Conservation (phyloP, 495 filamentous ascomycete genomes). For the Penicillium egyptiacum region DNA sequence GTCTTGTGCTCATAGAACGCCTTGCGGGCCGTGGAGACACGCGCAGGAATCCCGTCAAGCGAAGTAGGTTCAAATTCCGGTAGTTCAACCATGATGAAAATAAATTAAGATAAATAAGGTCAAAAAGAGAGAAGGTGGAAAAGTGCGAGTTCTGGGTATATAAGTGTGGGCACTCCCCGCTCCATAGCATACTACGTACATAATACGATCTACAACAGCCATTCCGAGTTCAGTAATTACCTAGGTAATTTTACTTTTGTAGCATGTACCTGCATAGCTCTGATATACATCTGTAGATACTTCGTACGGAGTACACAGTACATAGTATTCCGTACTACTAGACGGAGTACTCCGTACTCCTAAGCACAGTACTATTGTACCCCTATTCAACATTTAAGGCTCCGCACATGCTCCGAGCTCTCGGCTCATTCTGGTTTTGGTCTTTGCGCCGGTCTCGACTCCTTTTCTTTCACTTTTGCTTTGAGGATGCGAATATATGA, state of each 20-base stretch:
- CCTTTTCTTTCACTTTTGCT: not conserved
- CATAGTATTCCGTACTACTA: no score
- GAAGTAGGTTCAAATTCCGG: slow-evolving; percentile 64
- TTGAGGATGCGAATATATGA: no score
- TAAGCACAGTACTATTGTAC: no score
- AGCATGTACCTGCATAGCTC: not conserved
- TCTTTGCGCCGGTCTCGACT: not conserved
- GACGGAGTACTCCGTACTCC: no score
- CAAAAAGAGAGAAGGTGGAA: not conserved
- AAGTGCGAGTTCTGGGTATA: not conserved
- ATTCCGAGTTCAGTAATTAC: not conserved
- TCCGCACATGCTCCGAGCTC: slow-evolving; percentile 29
- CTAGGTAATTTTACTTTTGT: not conserved
- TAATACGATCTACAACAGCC: not conserved
- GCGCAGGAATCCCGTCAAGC: slow-evolving; percentile 62
- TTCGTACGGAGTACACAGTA: no score
- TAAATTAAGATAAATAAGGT: slow-evolving; percentile 5
- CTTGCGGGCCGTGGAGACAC: slow-evolving; percentile 55
- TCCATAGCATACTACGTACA: no score
- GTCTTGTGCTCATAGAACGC: slow-evolving; percentile 79
- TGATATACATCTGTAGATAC: no score
- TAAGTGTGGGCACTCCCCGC: not conserved
- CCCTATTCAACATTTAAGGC: slow-evolving; percentile 1
- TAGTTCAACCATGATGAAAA: slow-evolving; percentile 34
- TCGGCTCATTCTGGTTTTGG: slow-evolving; percentile 17